Evolutionary conservation across 495 filamentous ascomycete species (phyloP).

Genomic region (Pseudevernia furfuracea): DNA sequence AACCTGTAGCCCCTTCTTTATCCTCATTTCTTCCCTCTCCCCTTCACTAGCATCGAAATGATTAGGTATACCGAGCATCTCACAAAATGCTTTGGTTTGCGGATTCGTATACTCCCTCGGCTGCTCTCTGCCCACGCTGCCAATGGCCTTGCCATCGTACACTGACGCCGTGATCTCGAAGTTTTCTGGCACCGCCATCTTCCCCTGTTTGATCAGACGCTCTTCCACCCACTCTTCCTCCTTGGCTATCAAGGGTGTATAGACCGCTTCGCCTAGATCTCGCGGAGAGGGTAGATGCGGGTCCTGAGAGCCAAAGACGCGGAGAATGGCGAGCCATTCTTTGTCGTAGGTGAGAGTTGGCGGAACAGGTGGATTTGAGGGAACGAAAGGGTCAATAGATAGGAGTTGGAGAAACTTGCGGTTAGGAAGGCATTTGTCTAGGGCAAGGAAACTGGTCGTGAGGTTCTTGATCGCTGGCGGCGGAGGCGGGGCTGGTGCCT

Average conservation of each 20-base stretch:
- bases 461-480: conserved; percentile 58
- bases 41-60: conserved; percentile 63
- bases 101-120: conserved; percentile 74
- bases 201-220: conserved; percentile 52
- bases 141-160: conserved; percentile 41
- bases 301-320: conserved; percentile 57
- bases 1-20: conserved; percentile 31
- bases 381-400: conserved; percentile 43
- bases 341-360: conserved; percentile 68
- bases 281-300: conserved; percentile 48
- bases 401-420: conserved; percentile 77
- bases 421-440: conserved; percentile 77
- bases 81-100: conserved; percentile 73
- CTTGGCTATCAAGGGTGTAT: conserved; percentile 52
- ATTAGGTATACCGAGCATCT: conserved; percentile 67
- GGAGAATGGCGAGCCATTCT: conserved; percentile 91
- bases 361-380: conserved; percentile 25
- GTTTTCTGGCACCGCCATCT: conserved; percentile 62
- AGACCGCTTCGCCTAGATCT: conserved; percentile 51
- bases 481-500: conserved; percentile 37
- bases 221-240: conserved; percentile 70
- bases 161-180: conserved; percentile 70
- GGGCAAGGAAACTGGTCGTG: conserved; percentile 73
- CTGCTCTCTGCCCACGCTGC: conserved; percentile 34
- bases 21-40: conserved; percentile 51